Percentiles rank a stretch among this genome's conserved stretches.
These are phyloP conservation scores for Pachyrhizus erosus DNA, from an alignment of 306 rosid genomes.

Conservation along the genomic window DNA sequence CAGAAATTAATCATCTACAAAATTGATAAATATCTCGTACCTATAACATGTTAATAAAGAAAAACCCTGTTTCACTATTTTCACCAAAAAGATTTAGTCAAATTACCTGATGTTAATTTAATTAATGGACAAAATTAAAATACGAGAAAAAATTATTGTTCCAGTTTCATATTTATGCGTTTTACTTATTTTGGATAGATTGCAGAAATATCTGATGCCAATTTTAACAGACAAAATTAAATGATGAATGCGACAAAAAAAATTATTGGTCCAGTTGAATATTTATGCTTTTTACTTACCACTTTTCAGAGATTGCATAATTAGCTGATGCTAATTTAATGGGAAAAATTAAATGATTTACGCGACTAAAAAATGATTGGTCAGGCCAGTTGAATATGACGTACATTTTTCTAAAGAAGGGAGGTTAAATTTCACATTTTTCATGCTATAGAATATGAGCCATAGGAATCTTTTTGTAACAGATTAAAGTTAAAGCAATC, in stretches of 20 bases:
- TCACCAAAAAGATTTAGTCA: background rate
- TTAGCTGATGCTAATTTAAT: background rate
- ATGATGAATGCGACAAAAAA: background rate
- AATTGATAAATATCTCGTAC: no score
- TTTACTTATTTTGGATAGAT: background rate
- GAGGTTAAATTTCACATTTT: slow-evolving; percentile 31
- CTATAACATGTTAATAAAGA: no score
- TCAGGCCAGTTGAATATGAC: background rate
- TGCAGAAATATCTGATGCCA: slow-evolving; percentile 3
- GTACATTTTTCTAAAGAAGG: background rate
- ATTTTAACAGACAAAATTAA: background rate
- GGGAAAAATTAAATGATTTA: background rate
- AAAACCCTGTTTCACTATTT: no score
- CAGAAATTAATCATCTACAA: no score
- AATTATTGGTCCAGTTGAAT: background rate
- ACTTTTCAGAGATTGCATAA: slow-evolving; percentile 2
- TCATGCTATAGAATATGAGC: slow-evolving; percentile 30
- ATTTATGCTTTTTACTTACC: background rate
- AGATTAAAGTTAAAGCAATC: slow-evolving; percentile 39
- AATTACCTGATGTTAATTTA: background rate
- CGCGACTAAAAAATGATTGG: slow-evolving; percentile 10
- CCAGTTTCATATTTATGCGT: background rate
- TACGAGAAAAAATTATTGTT: background rate
- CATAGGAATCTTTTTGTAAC: slow-evolving; percentile 8
- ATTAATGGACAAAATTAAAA: background rate